Conservation (phyloP, 176 grass and related monocot species). For the Eleusine indica region DNA sequence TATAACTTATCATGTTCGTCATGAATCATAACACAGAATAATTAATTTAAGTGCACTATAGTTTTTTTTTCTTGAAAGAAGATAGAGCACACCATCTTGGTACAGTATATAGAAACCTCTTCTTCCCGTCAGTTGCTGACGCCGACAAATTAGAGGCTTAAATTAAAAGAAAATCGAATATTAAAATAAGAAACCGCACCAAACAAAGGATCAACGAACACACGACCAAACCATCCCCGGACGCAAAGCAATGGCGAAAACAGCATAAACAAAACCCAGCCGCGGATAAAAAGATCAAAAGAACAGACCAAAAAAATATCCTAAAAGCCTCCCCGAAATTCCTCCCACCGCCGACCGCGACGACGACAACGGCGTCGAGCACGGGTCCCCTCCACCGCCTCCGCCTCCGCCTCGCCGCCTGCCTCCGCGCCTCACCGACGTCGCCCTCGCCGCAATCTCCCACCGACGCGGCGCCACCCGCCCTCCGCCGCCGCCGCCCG, state of each 20-base stretch:
- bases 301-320: slow-evolving; percentile 44
- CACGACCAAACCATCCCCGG: neutral
- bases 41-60: too few species aligned
- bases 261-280: slow-evolving; percentile 29
- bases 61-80: too few species aligned
- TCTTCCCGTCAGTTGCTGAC: neutral
- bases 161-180: neutral
- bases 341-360: slow-evolving; percentile 36
- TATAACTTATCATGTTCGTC: neutral
- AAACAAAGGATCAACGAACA: slow-evolving; percentile 3
- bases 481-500: slow-evolving; percentile 30
- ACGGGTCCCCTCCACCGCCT: slow-evolving; percentile 46
- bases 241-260: neutral
- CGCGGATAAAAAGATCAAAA: slow-evolving; percentile 4
- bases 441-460: neutral
- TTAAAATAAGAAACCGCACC: slow-evolving; percentile 4
- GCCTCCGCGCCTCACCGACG: slow-evolving; percentile 34
- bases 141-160: neutral
- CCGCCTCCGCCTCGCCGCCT: slow-evolving; percentile 45
- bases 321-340: slow-evolving; percentile 22
- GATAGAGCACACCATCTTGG: neutral
- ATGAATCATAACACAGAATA: neutral
- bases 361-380: slow-evolving; percentile 38
- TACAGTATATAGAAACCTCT: too few species aligned
- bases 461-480: slow-evolving; percentile 11